Conservation (phyloP, 2,329 filamentous ascomycete genomes). For the Podosphaera xanthii region DNA sequence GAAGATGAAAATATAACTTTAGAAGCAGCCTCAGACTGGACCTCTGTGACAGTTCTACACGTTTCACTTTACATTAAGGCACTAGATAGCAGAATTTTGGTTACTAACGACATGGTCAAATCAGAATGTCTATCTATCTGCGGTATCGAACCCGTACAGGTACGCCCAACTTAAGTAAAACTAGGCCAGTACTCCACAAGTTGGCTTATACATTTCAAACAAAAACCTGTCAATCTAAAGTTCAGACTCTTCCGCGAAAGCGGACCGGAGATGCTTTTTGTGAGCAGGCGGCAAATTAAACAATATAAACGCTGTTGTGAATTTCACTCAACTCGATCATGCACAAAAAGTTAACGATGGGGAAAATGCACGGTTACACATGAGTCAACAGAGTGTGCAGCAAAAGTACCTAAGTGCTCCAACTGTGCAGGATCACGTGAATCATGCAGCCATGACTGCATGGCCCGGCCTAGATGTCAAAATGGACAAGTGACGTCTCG, state of each 20-base stretch:
- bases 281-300: not conserved
- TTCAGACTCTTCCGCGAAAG: not conserved
- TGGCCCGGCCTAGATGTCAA: no score
- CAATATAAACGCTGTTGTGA: not conserved
- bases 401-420: not conserved
- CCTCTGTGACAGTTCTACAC: no score
- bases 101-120: not conserved
- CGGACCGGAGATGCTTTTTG: not conserved
- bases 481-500: no score
- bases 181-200: not conserved
- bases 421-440: not conserved
- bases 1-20: not conserved
- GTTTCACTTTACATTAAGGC: no score
- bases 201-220: no score
- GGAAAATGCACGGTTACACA: not conserved
- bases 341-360: not conserved
- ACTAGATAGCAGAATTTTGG: not conserved
- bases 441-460: not conserved
- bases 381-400: not conserved
- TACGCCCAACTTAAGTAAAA: not conserved
- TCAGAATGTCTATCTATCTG: not conserved
- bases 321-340: not conserved
- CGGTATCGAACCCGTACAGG: not conserved
- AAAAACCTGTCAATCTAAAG: not conserved
- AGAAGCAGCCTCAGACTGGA: no score